Evolutionary conservation across 768 basidiomycete species (phyloP).

Genomic region (Kwoniella sp.): DNA sequence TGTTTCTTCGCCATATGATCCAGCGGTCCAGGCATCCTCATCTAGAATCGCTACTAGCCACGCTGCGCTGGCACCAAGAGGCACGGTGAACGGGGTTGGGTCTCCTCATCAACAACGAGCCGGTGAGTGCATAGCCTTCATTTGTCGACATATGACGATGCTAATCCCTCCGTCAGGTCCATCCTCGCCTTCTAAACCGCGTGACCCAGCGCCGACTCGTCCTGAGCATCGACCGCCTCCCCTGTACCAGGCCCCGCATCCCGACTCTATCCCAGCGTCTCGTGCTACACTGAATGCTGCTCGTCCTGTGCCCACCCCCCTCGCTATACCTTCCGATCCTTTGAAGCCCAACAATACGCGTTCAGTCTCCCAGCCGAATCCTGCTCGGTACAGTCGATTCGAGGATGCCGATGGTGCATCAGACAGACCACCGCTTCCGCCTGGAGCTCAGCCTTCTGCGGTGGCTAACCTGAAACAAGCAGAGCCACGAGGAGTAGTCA

Average conservation of each 20-base stretch:
- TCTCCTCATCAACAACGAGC: not conserved
- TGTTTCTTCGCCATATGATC: slow-evolving; percentile 15
- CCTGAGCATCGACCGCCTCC: not conserved
- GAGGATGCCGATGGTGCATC: slow-evolving; percentile 21
- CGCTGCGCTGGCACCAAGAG: not conserved
- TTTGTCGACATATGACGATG: not conserved
- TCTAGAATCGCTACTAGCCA: not conserved
- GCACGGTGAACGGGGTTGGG: not conserved
- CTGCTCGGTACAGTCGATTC: slow-evolving; percentile 16
- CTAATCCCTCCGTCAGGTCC: not conserved
- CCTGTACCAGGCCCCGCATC: not conserved
- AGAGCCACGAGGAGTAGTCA: slow-evolving; percentile 9
- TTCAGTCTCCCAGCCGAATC: not conserved
- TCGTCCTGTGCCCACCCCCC: slow-evolving; percentile 7
- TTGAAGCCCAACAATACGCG: not conserved
- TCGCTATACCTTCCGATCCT: not conserved
- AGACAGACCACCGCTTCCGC: not conserved
- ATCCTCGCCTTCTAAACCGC: not conserved
- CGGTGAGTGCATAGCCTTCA: not conserved
- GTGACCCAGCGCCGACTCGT: not conserved
- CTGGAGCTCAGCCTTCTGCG: slow-evolving; percentile 8
- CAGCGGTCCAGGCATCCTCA: not conserved
- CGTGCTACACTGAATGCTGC: not conserved
- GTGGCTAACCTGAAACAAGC: not conserved
- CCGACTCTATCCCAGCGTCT: not conserved